Base-by-base conservation (phyloP, 2,329 filamentous ascomycete species). In the Apiospora phragmitis region DNA sequence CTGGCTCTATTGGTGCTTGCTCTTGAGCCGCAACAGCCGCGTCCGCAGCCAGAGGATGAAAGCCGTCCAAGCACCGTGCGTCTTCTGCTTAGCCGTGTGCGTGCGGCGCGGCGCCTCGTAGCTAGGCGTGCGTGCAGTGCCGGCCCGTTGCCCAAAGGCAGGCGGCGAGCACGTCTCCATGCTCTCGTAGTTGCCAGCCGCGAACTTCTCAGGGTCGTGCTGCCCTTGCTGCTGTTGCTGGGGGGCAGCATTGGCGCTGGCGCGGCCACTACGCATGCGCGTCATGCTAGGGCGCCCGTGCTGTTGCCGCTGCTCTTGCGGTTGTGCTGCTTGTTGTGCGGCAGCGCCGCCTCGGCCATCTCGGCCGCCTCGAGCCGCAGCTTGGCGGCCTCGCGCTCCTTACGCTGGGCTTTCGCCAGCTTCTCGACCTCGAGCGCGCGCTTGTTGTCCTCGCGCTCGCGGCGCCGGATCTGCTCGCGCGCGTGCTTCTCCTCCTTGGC, bases 31-130 rank as follows among this genome's bases (percentile, higher is more conserved):
- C 65, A 88, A 79, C 42, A 88, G 80, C 71, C 85, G 84, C n/a
- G 89, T 91, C 71, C 89, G 83, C 35, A 92, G 78, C 90, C 90
- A 92, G 70, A 92, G 83, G 68, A 91, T 83, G 74, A 92, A 91
- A 29, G 85, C 85, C 9, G 87, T 90, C 89, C 89, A 92, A 49
- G 88, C 85, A 72, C 87, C 84, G 72, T 88, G 87, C 1, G 89
- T 91, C 81, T 87, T 89, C 74, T 84, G 85, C 82, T 91, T 91
- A 70, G 87, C 84, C 9, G 83, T 83, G 75, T 81, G 84, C 71
- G 80, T 81, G 70, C 86, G 81, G 47, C 80, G 78, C 9, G 78
- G 70, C 18, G 79, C 80, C 70, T 84, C 80, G 70, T 87, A 87
- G 18, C 80, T 79, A 24, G 85, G 82, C 3, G 83, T 82, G 24